Evolutionary conservation across 768 basidiomycete genomes (phyloP), one percentile per base, ranked within the genome.

Genomic region (Trametes villosa): DNA sequence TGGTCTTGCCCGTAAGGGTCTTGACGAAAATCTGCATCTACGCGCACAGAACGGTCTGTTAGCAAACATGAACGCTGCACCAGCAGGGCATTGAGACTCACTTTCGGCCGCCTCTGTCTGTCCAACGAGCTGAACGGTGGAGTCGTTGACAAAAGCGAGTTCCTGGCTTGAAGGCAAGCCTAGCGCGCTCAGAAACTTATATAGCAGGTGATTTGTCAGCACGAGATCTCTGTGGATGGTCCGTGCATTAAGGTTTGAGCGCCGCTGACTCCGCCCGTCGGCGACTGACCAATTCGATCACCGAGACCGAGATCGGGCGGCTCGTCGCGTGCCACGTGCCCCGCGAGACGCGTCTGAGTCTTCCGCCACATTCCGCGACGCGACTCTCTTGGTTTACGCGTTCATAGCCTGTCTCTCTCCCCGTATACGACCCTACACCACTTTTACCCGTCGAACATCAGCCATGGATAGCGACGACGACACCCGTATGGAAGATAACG

Each of bases 1-100:
- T 95, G 70, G 96, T 98, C 84, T 97, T 97, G 76, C 94, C 95
- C 86, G 95, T 96, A 71, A 96, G 92, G 89, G 94, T 94, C 81
- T 94, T 98, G 59, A 98, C 96, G 79, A 98, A 98, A 75, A 97
- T 98, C 81, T 97, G 95, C 95, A 97, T 96, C 70, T 78, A 36
- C 81, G 68, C 53, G 53, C 29, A 50, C 36, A 26, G 26, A 15
- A 95, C 91, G 93, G 92, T 71, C n/a, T n/a, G n/a, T n/a, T 75
- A 81, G 70, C 12, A 41, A 20, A 24, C 24, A 11, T 2, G 5
- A n/a, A 2, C 17, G 3, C 13, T n/a, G 22, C 34, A 22, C 12
- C 17, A 46, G 8, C 2, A 29, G 9, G 13, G 48, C 11, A 41
- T 44, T n/a, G 9, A 11, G 26, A 66, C 63, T 52, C 44, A 69